phyloP scores from a whole-genome alignment of 1,284 basidiomycete genomes.

The Ceratobasidium sp. region DNA sequence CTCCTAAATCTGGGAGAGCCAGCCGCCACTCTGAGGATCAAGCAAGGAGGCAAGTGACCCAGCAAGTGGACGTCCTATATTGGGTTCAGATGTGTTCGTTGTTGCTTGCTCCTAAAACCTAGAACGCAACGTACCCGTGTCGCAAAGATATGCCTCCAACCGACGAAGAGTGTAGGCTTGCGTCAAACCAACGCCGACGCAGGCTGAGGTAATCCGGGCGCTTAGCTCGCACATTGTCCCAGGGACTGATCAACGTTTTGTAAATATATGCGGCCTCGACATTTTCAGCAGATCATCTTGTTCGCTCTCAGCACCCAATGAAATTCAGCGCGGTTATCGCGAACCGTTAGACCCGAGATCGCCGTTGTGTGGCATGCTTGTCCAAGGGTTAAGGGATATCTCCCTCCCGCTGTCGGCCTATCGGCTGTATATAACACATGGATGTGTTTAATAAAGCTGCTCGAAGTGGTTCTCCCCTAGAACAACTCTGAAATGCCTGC shows the following conservation, averaged over 20 bases:
- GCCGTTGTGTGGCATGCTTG: background rate
- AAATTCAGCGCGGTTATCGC: background rate
- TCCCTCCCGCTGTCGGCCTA: background rate
- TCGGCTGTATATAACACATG: too few relatives aligned
- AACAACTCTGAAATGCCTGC: background rate
- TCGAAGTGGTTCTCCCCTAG: background rate
- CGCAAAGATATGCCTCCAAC: too few relatives aligned
- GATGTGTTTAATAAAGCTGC: background rate
- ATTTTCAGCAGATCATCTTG: too few relatives aligned
- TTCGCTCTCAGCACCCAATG: background rate
- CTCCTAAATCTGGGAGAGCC: background rate
- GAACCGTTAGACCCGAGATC: too few relatives aligned
- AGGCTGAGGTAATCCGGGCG: background rate
- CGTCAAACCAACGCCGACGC: background rate
- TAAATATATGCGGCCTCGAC: background rate
- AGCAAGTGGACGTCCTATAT: background rate
- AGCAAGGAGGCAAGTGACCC: background rate
- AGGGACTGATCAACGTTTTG: too few relatives aligned
- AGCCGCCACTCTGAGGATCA: background rate
- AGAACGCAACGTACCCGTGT: background rate
- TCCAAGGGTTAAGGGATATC: too few relatives aligned
- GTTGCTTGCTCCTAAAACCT: background rate
- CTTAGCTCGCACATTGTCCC: background rate
- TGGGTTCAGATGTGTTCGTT: background rate
- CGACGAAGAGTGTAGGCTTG: background rate